These are phyloP conservation scores for Boletellus ananiceps DNA, from an alignment of 768 basidiomycete species.

Conservation along the genomic window DNA sequence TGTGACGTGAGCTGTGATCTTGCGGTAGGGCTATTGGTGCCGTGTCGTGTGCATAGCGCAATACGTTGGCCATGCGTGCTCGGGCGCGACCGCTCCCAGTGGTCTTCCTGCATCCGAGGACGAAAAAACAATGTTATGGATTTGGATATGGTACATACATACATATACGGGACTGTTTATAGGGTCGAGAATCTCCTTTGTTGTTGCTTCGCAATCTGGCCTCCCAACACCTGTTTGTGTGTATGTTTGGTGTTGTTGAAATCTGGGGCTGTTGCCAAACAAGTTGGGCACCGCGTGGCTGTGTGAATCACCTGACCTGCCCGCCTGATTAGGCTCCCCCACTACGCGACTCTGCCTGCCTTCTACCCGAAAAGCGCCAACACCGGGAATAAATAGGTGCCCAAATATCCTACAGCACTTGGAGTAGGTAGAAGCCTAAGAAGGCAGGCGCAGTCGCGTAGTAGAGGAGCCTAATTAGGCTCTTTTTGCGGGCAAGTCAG, in stretches of 20 bases:
- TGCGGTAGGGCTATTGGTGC: background rate
- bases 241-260: constrained; percentile 16
- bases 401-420: too few relatives aligned
- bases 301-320: background rate
- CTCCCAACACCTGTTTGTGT: background rate
- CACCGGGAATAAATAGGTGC: too few relatives aligned
- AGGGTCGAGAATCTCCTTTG: background rate
- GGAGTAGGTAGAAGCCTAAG: too few relatives aligned
- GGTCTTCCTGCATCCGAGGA: background rate
- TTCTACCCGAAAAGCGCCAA: too few relatives aligned
- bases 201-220: background rate
- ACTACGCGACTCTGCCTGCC: too few relatives aligned
- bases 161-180: constrained; percentile 1
- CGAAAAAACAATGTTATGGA: constrained; percentile 16
- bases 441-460: too few relatives aligned
- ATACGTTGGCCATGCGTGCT: background rate
- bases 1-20: constrained; percentile 12
- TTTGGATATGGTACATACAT: constrained; percentile 17
- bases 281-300: background rate
- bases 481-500: too few relatives aligned
- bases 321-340: too few relatives aligned
- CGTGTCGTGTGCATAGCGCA: constrained; percentile 5
- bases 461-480: too few relatives aligned
- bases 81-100: background rate
- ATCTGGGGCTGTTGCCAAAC: constrained; percentile 11